Conservation (phyloP, 1,284 basidiomycete genomes). For the Ceratobasidium papillatum region DNA sequence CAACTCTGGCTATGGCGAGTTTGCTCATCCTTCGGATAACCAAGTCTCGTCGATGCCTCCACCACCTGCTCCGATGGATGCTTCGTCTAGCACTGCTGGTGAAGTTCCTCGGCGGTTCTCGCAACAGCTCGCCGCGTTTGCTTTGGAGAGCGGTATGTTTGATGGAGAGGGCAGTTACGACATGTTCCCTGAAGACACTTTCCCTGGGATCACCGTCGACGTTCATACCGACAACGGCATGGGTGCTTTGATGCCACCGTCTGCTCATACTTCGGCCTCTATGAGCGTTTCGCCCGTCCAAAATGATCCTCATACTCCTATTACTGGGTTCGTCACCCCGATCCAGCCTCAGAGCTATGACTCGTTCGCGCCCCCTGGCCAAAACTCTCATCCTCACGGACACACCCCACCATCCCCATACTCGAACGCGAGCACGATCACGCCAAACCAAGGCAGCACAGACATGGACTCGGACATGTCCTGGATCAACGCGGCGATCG, state of each 20-base stretch:
- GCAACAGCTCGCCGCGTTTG: constrained; percentile 27
- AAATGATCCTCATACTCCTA: constrained; percentile 21
- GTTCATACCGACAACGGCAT: constrained; percentile 15
- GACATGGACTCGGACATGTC: constrained; percentile 36
- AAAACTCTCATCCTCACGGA: background rate
- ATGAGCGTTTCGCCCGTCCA: constrained; percentile 23
- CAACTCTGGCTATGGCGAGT: constrained; percentile 3
- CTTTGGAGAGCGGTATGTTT: constrained; percentile 31
- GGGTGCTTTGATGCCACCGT: background rate
- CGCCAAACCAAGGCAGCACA: background rate
- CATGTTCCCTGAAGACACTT: constrained; percentile 29
- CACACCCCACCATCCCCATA: constrained; percentile 26
- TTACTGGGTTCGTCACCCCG: constrained; percentile 8
- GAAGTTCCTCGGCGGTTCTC: constrained; percentile 28
- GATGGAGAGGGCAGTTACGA: constrained; percentile 20
- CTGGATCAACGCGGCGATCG: constrained; percentile 27
- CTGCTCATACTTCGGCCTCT: background rate
- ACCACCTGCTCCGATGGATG: background rate
- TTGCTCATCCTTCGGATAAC: constrained; percentile 3
- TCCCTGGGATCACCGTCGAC: constrained; percentile 23
- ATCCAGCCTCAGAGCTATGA: constrained; percentile 20
- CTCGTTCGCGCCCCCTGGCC: background rate
- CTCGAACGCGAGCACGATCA: constrained; percentile 19
- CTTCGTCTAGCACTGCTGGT: background rate
- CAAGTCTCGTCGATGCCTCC: background rate